Evolutionary conservation across 495 filamentous ascomycete genomes (phyloP).

Genomic region (Alectoria sarmentosa): DNA sequence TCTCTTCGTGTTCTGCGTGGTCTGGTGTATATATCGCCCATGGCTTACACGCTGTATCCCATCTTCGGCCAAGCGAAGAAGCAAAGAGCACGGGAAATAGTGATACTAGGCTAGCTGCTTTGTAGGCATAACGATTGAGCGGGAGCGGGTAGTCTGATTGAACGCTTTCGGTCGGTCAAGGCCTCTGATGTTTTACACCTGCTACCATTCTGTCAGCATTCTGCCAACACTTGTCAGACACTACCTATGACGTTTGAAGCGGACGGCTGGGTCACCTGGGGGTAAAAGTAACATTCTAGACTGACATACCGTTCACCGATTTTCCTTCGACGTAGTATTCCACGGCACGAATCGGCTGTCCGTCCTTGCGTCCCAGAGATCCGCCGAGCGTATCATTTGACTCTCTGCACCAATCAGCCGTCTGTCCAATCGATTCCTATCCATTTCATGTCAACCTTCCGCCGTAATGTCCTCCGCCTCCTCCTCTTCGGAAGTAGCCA

Average conservation of each 20-base stretch:
- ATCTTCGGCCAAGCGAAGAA: neutral
- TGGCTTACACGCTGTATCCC: neutral
- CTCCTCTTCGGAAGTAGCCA: neutral
- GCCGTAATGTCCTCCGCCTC: neutral
- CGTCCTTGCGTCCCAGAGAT: slow-evolving; percentile 16
- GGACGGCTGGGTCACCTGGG: neutral
- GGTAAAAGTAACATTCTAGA: neutral
- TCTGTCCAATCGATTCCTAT: neutral
- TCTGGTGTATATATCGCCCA: neutral
- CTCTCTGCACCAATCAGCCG: slow-evolving; percentile 7
- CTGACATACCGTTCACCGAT: slow-evolving; percentile 15
- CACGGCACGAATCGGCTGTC: slow-evolving; percentile 13
- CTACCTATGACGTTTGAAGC: too few relatives aligned
- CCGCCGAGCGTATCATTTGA: slow-evolving; percentile 7
- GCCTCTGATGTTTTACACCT: neutral
- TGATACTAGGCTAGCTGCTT: neutral
- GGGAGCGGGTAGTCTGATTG: neutral
- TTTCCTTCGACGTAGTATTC: neutral
- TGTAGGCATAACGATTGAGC: neutral
- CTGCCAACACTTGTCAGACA: neutral
- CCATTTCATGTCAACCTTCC: neutral
- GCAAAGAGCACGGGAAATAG: neutral
- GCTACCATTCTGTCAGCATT: neutral
- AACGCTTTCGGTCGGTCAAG: neutral
- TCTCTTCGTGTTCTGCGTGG: neutral